Evolutionary conservation across 2,329 filamentous ascomycete species (phyloP).

Genomic region (Sporothrix variecibatus): DNA sequence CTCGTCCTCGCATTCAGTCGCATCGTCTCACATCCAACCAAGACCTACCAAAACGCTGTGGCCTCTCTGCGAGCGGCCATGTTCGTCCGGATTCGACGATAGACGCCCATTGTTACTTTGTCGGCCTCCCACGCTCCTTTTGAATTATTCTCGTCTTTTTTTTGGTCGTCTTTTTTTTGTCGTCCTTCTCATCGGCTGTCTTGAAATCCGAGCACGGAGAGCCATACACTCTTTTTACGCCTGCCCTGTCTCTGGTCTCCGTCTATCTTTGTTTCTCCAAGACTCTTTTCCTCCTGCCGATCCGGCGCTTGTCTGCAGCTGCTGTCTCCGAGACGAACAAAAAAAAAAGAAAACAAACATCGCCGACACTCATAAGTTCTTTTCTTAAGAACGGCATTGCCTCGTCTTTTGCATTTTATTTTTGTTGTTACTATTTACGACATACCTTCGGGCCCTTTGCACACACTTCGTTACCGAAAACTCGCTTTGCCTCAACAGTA

Average conservation of each 20-base stretch:
- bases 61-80: constrained; percentile 19
- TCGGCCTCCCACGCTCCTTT: neutral
- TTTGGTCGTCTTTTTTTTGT: neutral
- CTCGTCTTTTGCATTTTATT: neutral
- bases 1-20: neutral
- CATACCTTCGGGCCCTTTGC: neutral
- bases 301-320: constrained; percentile 15
- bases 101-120: constrained; percentile 3
- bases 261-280: neutral
- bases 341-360: neutral
- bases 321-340: neutral
- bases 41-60: neutral
- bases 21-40: constrained; percentile 6
- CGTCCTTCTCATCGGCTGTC: neutral
- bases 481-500: neutral
- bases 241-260: neutral
- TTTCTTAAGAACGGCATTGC: constrained; percentile 13
- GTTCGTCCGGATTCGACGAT: neutral
- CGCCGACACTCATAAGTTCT: neutral
- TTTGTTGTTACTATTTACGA: neutral
- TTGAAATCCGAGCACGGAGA: constrained; percentile 12
- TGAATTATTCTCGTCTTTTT: neutral
- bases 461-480: neutral
- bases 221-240: neutral
- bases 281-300: constrained; percentile 3